Evolutionary conservation across 202 grass and related monocot genomes (phyloP), one percentile per base, ranked within the genome.

Genomic region (Saccharum hybrid): DNA sequence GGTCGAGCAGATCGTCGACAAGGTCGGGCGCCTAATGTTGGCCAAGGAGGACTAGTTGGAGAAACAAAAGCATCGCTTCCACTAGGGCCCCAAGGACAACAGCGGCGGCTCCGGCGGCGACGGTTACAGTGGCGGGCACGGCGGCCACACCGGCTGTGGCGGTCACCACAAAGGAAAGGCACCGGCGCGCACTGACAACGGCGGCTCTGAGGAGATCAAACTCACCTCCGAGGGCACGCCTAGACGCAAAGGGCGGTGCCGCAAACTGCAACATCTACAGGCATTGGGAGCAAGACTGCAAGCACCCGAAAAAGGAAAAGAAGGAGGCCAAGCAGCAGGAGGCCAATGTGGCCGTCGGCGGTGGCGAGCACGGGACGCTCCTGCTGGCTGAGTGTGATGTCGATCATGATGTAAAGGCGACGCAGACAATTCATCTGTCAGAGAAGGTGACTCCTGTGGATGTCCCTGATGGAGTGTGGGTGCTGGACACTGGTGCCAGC

Each of bases 361-460:
- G 16, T 4, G 1, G 39, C 0, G 6, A 2, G 0, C 39, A 7
- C 7, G 7, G 39, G 1, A 7, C 1, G 1, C 6, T 40, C 1
- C 39, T 40, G 42, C 42, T 7, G 39, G 39, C 39, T 0, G 0
- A 7, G 0, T 40, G 39, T 2, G 39, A 40, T 0, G 39, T 9
- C 39, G 39, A 8, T 40, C 0, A 12, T 31, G 2, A 41, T 2
- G 1, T 4, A 42, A 1, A 0, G 5, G 1, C 21, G 5, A 0
- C 0, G 0, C 41, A 48, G 0, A 7, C 11, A 0, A 5, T 48
- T 0, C 68, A 48, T 1, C 40, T 51, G 13, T 14, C 13, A 4
- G 69, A 40, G 39, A 40, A 40, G 39, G 1, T 40, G 6, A 40
- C 0, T 1, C 39, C 39, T 0, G 1, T 40, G 0, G 21, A 46